Evolutionary conservation across 371 early-diverging fungal genomes (phyloP), one percentile per base, ranked within the genome.

Genomic region (Capniomyces stellatus): DNA sequence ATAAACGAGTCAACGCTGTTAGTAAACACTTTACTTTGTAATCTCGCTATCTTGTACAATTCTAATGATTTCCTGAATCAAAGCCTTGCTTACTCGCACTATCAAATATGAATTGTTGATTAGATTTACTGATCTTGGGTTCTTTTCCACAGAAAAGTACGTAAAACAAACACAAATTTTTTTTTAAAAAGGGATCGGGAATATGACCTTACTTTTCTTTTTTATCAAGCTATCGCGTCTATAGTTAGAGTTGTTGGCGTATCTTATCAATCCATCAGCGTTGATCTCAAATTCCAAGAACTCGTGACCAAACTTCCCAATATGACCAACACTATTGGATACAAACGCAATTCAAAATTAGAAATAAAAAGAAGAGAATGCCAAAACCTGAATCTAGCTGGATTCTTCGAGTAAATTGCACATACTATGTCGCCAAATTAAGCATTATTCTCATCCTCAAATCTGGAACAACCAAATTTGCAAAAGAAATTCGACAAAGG

Each of bases 201-300:
- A 51, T 12, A 2, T 2, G 2, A 29, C 46, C 69, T 53, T 69
- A 85, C 88, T 79, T 65, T 92, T 85, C 70, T 97, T 97, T 62
- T 81, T 75, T 66, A 97, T 95, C 71, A 97, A 75, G 40, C 82
- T 82, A 66, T 95, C 98, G 59, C 92, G 88, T 69, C 94, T 83
- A 73, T 97, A 97, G 69, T 92, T 92, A 30, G 93, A 92, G 73
- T 93, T 88, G 74, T 97, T 97, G 57, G 94, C 90, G 64, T 97
- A 97, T 57, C 91, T 78, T 54, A 90, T 85, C 48, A 76, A 76
- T 42, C 95, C 95, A 59, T 89, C 85, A 1, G 80, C 74, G 58
- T 83, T 74, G 61, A 97, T 81, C 68, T 95, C 96, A 63, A 95
- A 97, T 69, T 94, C 93, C 49, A 97, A 77, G 67, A 94, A 97